Base-by-base conservation (phyloP, 2,329 filamentous ascomycete genomes). In the Passalora sequoiae region DNA sequence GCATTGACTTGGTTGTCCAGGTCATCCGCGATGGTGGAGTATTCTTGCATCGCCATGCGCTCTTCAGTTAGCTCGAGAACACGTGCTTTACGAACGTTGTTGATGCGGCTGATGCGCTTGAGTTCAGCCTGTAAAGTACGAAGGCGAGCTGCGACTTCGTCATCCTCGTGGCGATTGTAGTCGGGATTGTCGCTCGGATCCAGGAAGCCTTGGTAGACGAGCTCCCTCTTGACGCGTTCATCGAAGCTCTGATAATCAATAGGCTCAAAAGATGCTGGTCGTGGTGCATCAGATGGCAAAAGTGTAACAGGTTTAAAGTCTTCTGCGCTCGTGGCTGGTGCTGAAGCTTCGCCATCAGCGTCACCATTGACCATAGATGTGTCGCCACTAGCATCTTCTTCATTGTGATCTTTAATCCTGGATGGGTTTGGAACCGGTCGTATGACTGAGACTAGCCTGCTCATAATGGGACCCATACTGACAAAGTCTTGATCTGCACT, bases 1-100 rank as follows among this genome's bases (percentile, higher is more conserved):
- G 87, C 84, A 61, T 97, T 89, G 30, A 97, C 89, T 63, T 97
- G 92, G 30, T 83, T 81, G 71, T 98, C 92, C 16, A 98, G 81
- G 64, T 98, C 92, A 63, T 98, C 92, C 38, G 94, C 83, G 57
- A 98, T 98, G 43, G 89, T 96, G 64, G 84, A 85, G 71, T 95
- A 98, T 64, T 98, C 92, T 62, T 98, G 92, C 68, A 92, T 83
- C 0, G 92, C 92, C 80, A 98, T 91, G 53, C 88, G 83, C 63
- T 95, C 89, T 57, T 89, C 85, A 6, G 92, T 87, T 20, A 96
- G 76, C 27, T 96, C 89, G 1, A 87, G 81, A 8, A 98, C 74
- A 2, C 89, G 80, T 5, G 87, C 76, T 67, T 97, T 97, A 50
- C 89, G 84, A 4, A 91, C 88, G 28, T 89, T 91, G 64, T 98